Evolutionary conservation across 2,329 filamentous ascomycete genomes (phyloP).

Genomic region (Aspergillus awamori): DNA sequence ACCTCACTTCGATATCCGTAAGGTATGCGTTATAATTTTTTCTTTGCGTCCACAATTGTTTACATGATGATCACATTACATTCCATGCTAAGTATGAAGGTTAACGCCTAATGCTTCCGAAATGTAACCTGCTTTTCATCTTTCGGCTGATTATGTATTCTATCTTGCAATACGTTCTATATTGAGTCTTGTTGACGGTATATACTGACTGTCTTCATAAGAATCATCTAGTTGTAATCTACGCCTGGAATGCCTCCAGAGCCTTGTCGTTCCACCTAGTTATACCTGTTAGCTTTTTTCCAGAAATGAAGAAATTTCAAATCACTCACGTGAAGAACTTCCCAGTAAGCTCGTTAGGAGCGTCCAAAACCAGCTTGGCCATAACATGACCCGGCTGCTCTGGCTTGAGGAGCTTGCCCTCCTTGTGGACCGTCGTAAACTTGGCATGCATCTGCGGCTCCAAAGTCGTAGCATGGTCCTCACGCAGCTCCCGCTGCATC

Average conservation of each 20-base stretch:
- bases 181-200: slow-evolving; percentile 26
- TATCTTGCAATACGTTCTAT: slow-evolving; percentile 24
- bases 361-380: slow-evolving; percentile 71
- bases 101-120: slow-evolving; percentile 55
- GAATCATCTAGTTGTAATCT: slow-evolving; percentile 22
- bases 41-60: slow-evolving; percentile 20
- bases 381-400: slow-evolving; percentile 87
- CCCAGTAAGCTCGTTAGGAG: slow-evolving; percentile 70
- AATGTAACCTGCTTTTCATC: slow-evolving; percentile 66
- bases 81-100: slow-evolving; percentile 68
- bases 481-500: slow-evolving; percentile 65
- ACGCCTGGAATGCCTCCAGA: slow-evolving; percentile 48
- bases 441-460: slow-evolving; percentile 59
- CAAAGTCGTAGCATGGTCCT: slow-evolving; percentile 67
- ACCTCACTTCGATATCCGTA: not conserved
- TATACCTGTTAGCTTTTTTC: slow-evolving; percentile 25
- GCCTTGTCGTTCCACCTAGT: slow-evolving; percentile 51
- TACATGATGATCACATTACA: slow-evolving; percentile 58
- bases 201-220: slow-evolving; percentile 34
- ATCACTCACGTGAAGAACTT: slow-evolving; percentile 61
- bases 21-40: slow-evolving; percentile 28
- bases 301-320: slow-evolving; percentile 8
- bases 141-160: slow-evolving; percentile 59
- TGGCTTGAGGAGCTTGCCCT: slow-evolving; percentile 73
- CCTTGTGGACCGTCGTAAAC: slow-evolving; percentile 71